Evolutionary conservation across 2,329 filamentous ascomycete genomes (phyloP).

Genomic region (Atkinsonella texensis): DNA sequence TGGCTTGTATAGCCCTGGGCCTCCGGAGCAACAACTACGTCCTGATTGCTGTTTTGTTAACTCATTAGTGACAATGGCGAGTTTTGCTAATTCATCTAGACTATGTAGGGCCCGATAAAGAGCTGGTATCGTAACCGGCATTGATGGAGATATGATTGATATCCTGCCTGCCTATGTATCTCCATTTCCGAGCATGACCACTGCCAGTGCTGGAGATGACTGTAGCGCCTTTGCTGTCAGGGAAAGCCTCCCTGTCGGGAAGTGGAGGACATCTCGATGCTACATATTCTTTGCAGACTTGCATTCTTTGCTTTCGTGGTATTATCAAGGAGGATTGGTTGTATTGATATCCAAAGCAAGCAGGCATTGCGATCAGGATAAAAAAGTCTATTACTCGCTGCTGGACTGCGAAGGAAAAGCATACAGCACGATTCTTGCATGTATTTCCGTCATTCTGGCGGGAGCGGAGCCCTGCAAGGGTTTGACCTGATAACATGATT

Average conservation of each 20-base stretch:
- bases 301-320: too few relatives aligned
- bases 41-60: not conserved
- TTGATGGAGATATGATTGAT: slow-evolving; percentile 6
- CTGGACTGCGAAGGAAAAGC: not conserved
- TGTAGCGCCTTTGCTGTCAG: not conserved
- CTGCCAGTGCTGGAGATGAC: not conserved
- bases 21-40: slow-evolving; percentile 2
- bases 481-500: slow-evolving; percentile 1
- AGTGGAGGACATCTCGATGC: not conserved
- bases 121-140: not conserved
- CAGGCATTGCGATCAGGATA: not conserved
- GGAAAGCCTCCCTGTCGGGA: not conserved
- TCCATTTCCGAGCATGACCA: slow-evolving; percentile 1
- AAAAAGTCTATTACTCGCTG: not conserved
- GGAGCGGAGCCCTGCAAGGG: not conserved
- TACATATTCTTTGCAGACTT: too few relatives aligned
- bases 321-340: not conserved
- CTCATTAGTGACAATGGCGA: not conserved
- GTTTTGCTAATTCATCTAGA: slow-evolving; percentile 1
- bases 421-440: not conserved
- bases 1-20: slow-evolving; percentile 28
- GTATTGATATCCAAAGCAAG: not conserved
- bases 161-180: slow-evolving; percentile 5
- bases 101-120: not conserved
- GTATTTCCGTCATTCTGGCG: not conserved